A percentile compares a stretch with the other conserved stretches of the same genome.
Conservation (phyloP, 2,329 filamentous ascomycete species). For the Epichloe typhina region DNA sequence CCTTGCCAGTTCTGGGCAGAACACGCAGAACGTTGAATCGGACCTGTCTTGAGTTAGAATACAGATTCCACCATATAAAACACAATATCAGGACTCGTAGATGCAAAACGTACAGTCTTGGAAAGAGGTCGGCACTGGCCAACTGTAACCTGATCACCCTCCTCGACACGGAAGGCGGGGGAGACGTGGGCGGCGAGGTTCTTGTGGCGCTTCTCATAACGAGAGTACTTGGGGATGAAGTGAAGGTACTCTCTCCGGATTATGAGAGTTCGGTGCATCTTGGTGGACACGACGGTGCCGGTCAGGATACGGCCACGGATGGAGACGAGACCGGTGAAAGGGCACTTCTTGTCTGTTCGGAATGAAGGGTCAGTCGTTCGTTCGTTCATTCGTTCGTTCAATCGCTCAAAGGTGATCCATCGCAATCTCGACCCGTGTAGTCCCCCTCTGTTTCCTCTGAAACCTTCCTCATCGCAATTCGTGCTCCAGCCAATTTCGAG, state of each 20-base stretch:
- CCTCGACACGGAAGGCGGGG: conserved; percentile 99
- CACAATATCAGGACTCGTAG: background rate
- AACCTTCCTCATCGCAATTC: background rate
- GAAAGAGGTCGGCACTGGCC: conserved; percentile 97
- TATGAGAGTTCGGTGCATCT: conserved; percentile 99
- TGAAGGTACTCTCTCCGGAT: conserved; percentile 99
- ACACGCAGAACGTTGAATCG: conserved; percentile 99
- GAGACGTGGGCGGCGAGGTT: conserved; percentile 98
- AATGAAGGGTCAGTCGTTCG: conserved; percentile 1
- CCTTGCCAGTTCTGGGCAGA: conserved; percentile 92
- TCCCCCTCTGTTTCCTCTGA: background rate
- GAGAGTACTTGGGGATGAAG: conserved; percentile 98
- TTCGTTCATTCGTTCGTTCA: background rate
- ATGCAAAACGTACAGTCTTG: conserved; percentile 80
- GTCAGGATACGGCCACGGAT: conserved; percentile 99
- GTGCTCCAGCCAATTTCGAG: conserved; percentile 7
- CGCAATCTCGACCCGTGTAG: background rate
- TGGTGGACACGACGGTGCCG: conserved; percentile 97
- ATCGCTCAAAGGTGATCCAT: background rate
- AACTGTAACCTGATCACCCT: conserved; percentile 98
- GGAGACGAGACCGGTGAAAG: conserved; percentile 96
- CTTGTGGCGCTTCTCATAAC: conserved; percentile 99
- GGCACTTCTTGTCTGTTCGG: conserved; percentile 96
- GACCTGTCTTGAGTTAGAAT: conserved; percentile 43
- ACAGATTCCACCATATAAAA: background rate